Evolutionary conservation across 768 basidiomycete species (phyloP).

Genomic region (Suillus fuscotomentosus): DNA sequence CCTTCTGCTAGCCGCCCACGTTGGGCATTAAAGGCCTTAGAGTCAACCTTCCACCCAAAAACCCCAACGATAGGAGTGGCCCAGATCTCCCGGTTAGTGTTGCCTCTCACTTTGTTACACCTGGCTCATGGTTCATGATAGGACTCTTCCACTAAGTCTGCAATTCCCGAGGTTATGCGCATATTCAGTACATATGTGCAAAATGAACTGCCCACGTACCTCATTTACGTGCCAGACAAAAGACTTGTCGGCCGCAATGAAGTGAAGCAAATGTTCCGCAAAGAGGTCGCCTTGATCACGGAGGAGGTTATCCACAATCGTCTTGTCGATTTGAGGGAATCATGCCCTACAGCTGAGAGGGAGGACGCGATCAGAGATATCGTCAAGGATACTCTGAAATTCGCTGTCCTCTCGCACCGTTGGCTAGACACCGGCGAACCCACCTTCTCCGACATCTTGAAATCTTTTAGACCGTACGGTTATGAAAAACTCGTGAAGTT

Average conservation of each 20-base stretch:
- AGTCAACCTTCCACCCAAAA: constrained; percentile 3
- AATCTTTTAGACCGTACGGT: constrained; percentile 27
- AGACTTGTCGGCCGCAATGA: constrained; percentile 29
- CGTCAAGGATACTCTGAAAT: constrained; percentile 23
- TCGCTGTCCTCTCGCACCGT: constrained; percentile 28
- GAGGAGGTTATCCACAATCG: constrained; percentile 18
- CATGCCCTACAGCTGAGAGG: constrained; percentile 20
- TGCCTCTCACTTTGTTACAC: no score
- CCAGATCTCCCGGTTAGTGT: background rate
- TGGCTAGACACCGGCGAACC: constrained; percentile 31
- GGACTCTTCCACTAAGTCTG: constrained; percentile 14
- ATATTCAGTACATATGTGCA: constrained; percentile 22
- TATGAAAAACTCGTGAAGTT: constrained; percentile 25
- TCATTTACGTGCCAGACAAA: constrained; percentile 24
- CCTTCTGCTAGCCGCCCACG: background rate
- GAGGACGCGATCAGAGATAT: constrained; percentile 25
- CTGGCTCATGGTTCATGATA: background rate
- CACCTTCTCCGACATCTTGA: constrained; percentile 26
- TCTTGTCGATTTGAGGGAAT: constrained; percentile 14
- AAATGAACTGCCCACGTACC: constrained; percentile 30
- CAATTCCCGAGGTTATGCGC: constrained; percentile 25
- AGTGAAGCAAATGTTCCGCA: constrained; percentile 30
- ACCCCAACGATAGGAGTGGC: background rate
- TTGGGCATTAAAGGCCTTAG: background rate
- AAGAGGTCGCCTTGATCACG: constrained; percentile 22